Evolutionary conservation across 1,139 yeast species (phyloP).

Genomic region (Sugiyamaella grinbergsii): DNA sequence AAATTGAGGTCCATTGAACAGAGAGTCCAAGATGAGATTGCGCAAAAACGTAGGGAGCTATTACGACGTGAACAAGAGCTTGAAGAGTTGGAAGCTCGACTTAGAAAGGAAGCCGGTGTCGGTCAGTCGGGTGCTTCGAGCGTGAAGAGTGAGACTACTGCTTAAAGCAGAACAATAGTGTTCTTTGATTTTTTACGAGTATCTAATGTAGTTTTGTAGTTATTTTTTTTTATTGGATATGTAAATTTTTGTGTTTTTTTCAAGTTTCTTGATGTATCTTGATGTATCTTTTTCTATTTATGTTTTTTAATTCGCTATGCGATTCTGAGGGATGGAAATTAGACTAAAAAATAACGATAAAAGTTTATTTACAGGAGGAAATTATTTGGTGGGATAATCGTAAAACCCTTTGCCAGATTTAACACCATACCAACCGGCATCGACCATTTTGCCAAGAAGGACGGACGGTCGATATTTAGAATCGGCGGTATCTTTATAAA

Average conservation of each 20-base stretch:
- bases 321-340: no score
- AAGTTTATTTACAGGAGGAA: slow-evolving; percentile 8
- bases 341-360: no score
- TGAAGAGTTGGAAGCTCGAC: slow-evolving; percentile 73
- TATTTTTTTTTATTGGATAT: background rate
- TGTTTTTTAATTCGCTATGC: no score
- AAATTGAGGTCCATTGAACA: slow-evolving; percentile 50
- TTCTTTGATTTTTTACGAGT: slow-evolving; percentile 6
- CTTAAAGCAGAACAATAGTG: background rate
- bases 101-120: slow-evolving; percentile 38
- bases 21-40: slow-evolving; percentile 87
- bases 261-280: background rate
- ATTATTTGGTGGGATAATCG: slow-evolving; percentile 36
- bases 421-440: slow-evolving; percentile 49
- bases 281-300: no score
- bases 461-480: slow-evolving; percentile 49
- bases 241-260: slow-evolving; percentile 2
- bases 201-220: slow-evolving; percentile 5
- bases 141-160: slow-evolving; percentile 21
- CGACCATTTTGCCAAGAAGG: slow-evolving; percentile 45
- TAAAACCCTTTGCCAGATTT: slow-evolving; percentile 49
- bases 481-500: slow-evolving; percentile 47
- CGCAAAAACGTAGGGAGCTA: slow-evolving; percentile 82
- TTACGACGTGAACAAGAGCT: slow-evolving; percentile 87
- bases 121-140: slow-evolving; percentile 14